These are phyloP conservation scores for Panellus pusillus DNA, from an alignment of 768 basidiomycete species.

Conservation along the genomic window DNA sequence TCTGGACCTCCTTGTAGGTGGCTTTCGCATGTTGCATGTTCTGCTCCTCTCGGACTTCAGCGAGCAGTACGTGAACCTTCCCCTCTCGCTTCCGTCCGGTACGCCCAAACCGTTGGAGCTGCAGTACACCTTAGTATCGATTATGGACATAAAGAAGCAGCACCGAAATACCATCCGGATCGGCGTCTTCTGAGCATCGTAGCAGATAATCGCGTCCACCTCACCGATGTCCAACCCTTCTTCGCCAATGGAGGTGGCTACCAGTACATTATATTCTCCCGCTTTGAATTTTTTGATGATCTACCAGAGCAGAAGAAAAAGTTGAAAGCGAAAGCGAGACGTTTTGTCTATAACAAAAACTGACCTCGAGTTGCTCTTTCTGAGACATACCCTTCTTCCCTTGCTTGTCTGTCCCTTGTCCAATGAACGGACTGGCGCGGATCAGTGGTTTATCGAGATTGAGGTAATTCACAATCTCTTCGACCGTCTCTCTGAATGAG, in stretches of 20 bases:
- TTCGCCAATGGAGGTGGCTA: constrained; percentile 96
- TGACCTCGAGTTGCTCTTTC: constrained; percentile 86
- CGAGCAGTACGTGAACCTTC: constrained; percentile 85
- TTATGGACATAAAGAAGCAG: background rate
- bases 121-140: constrained; percentile 10
- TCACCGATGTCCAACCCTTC: constrained; percentile 99
- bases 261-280: constrained; percentile 88
- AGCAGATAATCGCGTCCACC: constrained; percentile 93
- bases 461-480: constrained; percentile 83
- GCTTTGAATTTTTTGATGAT: constrained; percentile 84
- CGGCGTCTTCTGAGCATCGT: constrained; percentile 94
- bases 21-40: constrained; percentile 89
- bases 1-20: constrained; percentile 86
- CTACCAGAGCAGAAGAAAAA: constrained; percentile 41
- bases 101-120: constrained; percentile 95
- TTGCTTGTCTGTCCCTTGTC: constrained; percentile 82
- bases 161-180: constrained; percentile 80
- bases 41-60: constrained; percentile 85
- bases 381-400: constrained; percentile 89
- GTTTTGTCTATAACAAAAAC: constrained; percentile 13
- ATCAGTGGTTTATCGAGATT: constrained; percentile 77
- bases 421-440: constrained; percentile 83
- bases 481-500: constrained; percentile 85
- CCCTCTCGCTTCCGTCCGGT: constrained; percentile 93
- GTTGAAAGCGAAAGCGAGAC: background rate